Evolutionary conservation across 1,139 yeast species (phyloP), one percentile per base, ranked within the genome.

Genomic region (Pichia sorboxylosa): DNA sequence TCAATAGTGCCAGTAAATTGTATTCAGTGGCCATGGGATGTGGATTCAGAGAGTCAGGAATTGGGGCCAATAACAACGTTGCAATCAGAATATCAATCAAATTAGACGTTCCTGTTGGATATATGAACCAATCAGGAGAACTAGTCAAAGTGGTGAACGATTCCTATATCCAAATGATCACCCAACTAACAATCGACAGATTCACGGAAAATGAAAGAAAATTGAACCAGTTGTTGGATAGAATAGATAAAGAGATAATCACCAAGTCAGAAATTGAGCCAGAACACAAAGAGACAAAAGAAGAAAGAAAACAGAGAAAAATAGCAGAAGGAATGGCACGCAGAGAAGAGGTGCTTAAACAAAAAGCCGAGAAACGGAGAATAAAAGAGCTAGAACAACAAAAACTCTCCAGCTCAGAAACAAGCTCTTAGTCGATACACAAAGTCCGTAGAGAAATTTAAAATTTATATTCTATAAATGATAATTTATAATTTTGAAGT

Each of bases 21-120:
- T 81, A 75, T 44, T 69, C 75, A 22, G 58, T 69, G 0, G 93
- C 94, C 0, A 78, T 83, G 85, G 66, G 68, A 8, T 76, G 90
- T 54, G 95, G 95, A 6, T 84, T 79, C 48, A 62, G 95, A 47
- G 95, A 83, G 53, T 68, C 83, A 24, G 95, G 95, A 1, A 81
- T 83, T 32, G 92, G 93, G 4, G 66, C 76, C 26, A 81, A 81
- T 46, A 69, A 73, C 45, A 62, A 77, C n/a, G 94, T 82, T 4
- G 94, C 83, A 0, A 74, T 82, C 16, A 61, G 93, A 42, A 78
- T 73, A 5, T 73, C 81, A 11, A 74, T 82, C 36, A 70, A 71
- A 44, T 54, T 82, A 20, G 93, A 82, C 51, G 62, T 75, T 0
- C 94, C 94, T 0, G 67, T 82, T 23, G 94, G 84, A 0, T 71